Base-by-base conservation (phyloP, 2,329 filamentous ascomycete species). In the Colletotrichum lupini region DNA sequence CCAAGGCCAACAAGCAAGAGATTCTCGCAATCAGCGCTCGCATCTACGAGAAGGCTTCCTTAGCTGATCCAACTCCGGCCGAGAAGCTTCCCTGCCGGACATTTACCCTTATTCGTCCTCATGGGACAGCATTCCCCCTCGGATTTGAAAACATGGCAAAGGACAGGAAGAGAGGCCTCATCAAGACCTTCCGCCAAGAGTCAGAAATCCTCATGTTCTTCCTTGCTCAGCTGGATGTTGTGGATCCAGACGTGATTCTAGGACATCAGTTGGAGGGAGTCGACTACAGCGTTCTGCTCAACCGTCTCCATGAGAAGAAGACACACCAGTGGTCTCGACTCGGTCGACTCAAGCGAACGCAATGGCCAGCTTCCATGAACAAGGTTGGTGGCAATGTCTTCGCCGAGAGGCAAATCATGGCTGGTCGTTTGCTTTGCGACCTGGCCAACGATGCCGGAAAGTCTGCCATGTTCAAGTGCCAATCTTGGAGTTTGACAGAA, bases 201-300 rank as follows among this genome's bases (percentile, higher is more conserved):
- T 89, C 91, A 37, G 94, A 97, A 73, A 90, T 99, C 46, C 87
- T 99, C 7, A 93, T 92, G 77, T 94, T 95, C 81, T 97, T 99
- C 81, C 85, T 99, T 75, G 95, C 95, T 3, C 92, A 98, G 78
- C 88, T 99, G 52, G 94, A 97, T 78, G 89, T 93, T 35, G 92
- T 94, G 74, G 97, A 99, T 78, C 97, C 97, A 0, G 97, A 99
- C 85, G 95, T 98, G 35, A 90, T 99, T 46, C 89, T 98, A 76
- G 97, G 97, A 14, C 96, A 99, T 82, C 93, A 97, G 78, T 89
- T 99, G n/a, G 97, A 99, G 82, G 97, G 97, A 78, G 95, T 98
- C 4, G 97, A 99, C 81, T 97, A 97, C 81, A 97, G 95, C 77
- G 92, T 98, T 69, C 86, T 99, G 12, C 87, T 99, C 30, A 97